Evolutionary conservation across 139 green algal genomes (phyloP).

Genomic region (Closterium sp.): DNA sequence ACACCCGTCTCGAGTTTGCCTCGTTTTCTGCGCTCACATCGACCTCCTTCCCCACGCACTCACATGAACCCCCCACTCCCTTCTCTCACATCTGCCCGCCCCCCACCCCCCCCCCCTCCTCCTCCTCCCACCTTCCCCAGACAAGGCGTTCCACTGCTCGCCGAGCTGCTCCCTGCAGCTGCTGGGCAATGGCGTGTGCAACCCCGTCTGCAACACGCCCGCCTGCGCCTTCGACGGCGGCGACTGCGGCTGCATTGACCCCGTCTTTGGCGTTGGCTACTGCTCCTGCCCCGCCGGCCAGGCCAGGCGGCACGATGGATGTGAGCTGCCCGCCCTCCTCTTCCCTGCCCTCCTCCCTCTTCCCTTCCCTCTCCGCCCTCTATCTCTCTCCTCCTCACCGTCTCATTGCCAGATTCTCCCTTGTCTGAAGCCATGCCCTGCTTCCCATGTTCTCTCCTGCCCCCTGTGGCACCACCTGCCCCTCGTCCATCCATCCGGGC

Average conservation of each 20-base stretch:
- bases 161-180: not conserved
- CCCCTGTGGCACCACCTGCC: not conserved
- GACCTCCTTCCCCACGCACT: not conserved
- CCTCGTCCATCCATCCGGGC: not conserved
- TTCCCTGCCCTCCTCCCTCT: not conserved
- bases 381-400: too few species aligned
- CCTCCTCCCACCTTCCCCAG: not conserved
- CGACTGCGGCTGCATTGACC: constrained; percentile 15
- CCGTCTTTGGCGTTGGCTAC: constrained; percentile 1
- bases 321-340: not conserved
- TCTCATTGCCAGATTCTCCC: not conserved
- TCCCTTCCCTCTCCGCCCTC: too few species aligned
- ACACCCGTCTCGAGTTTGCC: too few species aligned
- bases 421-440: too few species aligned
- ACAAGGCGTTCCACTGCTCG: not conserved
- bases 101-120: not conserved
- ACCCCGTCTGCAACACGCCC: constrained; percentile 17
- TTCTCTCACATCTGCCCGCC: not conserved
- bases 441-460: too few species aligned
- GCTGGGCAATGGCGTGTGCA: constrained; percentile 16
- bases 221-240: constrained; percentile 36
- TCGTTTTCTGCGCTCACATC: too few species aligned
- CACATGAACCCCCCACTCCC: too few species aligned
- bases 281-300: constrained; percentile 27
- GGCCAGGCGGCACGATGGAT: constrained; percentile 13